A percentile compares a stretch with the other conserved stretches of the same genome.
These are phyloP conservation scores for Anthoceros angustus DNA, from an alignment of 225 moss, liverwort and hornwort species.

Conservation along the genomic window DNA sequence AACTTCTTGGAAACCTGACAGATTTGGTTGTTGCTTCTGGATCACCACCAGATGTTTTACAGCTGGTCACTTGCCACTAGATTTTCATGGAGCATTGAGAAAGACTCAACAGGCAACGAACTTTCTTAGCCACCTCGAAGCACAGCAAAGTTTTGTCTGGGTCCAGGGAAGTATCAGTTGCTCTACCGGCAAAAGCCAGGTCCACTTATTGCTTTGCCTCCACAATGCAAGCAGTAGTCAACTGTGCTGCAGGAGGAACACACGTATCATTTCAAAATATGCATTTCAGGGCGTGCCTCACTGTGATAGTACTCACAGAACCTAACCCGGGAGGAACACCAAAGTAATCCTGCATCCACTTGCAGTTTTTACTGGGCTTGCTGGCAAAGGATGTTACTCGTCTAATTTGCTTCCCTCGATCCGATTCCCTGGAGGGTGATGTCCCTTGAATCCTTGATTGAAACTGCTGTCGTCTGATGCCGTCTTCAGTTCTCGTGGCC, in stretches of 20 bases:
- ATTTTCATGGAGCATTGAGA: background rate
- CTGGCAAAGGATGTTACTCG: too few relatives aligned
- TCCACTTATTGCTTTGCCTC: slow-evolving; percentile 84
- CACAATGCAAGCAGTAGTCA: slow-evolving; percentile 75
- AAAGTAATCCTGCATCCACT: slow-evolving; percentile 13
- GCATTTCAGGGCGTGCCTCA: background rate
- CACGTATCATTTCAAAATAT: background rate
- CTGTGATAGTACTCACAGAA: background rate
- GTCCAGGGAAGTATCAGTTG: slow-evolving; percentile 70
- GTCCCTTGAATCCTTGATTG: too few relatives aligned
- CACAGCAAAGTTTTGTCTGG: slow-evolving; percentile 95
- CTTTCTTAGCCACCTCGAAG: slow-evolving; percentile 37
- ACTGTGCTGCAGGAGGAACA: slow-evolving; percentile 77
- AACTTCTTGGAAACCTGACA: slow-evolving; percentile 29
- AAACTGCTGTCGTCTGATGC: too few relatives aligned
- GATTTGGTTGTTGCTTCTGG: slow-evolving; percentile 50
- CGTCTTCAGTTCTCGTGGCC: too few relatives aligned
- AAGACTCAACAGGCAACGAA: background rate
- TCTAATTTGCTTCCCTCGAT: too few relatives aligned
- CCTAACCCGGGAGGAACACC: slow-evolving; percentile 5
- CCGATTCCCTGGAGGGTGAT: too few relatives aligned
- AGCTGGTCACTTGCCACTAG: background rate
- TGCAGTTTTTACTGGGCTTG: too few relatives aligned
- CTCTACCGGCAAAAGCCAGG: slow-evolving; percentile 56
- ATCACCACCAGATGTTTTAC: background rate